Percentiles rank a stretch among this genome's conserved stretches.
Evolutionary conservation across 768 basidiomycete species (phyloP).

Genomic region (Auriscalpium vulgare): DNA sequence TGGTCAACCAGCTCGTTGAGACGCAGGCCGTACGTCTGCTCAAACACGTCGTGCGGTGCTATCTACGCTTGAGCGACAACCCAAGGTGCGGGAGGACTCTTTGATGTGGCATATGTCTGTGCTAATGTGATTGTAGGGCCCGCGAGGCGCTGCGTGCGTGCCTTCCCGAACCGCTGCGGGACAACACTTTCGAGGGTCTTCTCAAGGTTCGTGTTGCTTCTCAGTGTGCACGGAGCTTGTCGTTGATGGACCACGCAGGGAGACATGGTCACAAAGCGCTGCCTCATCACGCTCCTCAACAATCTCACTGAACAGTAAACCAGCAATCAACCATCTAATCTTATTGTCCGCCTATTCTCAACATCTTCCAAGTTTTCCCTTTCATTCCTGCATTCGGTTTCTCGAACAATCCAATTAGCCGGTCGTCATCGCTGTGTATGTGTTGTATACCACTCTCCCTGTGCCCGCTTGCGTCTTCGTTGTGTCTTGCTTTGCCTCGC

Average conservation of each 20-base stretch:
- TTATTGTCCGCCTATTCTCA: no score
- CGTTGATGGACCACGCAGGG: conserved; percentile 39
- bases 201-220: conserved; percentile 60
- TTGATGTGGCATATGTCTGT: neutral
- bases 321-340: no score
- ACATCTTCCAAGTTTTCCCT: no score
- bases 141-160: conserved; percentile 94
- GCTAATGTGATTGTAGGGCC: conserved; percentile 46
- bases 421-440: neutral
- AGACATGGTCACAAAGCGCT: conserved; percentile 97
- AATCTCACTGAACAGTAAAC: conserved; percentile 59
- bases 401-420: conserved; percentile 1
- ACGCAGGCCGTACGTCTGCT: conserved; percentile 93
- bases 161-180: conserved; percentile 89
- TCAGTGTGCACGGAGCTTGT: neutral
- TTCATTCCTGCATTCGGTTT: no score
- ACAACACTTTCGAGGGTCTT: conserved; percentile 85
- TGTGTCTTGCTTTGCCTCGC: no score
- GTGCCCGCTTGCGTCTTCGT: neutral
- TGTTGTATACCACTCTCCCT: no score
- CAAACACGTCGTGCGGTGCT: conserved; percentile 98
- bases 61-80: conserved; percentile 92
- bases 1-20: conserved; percentile 97
- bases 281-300: conserved; percentile 81
- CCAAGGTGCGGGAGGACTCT: conserved; percentile 52